Evolutionary conservation across 2,329 filamentous ascomycete species (phyloP).

Genomic region (Daldinia sp.): DNA sequence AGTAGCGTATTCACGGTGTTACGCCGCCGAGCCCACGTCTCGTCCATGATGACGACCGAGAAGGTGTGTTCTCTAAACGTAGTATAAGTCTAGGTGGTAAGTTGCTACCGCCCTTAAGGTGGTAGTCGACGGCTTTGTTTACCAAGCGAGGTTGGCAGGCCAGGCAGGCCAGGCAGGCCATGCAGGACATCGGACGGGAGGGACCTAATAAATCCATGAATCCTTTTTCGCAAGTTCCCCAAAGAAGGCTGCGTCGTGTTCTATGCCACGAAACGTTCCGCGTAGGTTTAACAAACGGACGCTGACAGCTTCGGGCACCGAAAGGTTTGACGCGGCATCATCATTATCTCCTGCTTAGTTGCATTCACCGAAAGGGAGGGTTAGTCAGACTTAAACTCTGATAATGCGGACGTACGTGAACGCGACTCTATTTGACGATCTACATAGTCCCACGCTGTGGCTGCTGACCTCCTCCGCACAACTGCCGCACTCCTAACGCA

Average conservation of each 20-base stretch:
- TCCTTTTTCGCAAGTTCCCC: slow-evolving; percentile 16
- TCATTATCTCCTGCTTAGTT: slow-evolving; percentile 5
- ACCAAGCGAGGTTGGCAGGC: slow-evolving; percentile 13
- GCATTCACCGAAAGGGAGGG: slow-evolving; percentile 20
- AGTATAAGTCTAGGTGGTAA: slow-evolving; percentile 5
- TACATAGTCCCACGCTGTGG: slow-evolving; percentile 22
- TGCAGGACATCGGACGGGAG: slow-evolving; percentile 37
- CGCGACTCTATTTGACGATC: slow-evolving; percentile 16
- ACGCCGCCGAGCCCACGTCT: slow-evolving; percentile 28
- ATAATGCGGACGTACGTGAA: slow-evolving; percentile 30
- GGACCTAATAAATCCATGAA: slow-evolving; percentile 35
- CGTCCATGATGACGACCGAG: slow-evolving; percentile 37
- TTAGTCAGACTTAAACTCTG: slow-evolving; percentile 21
- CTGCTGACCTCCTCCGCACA: slow-evolving; percentile 6
- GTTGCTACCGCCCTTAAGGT: slow-evolving; percentile 20
- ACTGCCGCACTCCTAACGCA: not conserved
- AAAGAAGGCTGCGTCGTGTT: slow-evolving; percentile 11
- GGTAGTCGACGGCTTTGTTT: slow-evolving; percentile 27
- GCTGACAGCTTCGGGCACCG: slow-evolving; percentile 20
- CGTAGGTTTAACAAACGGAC: slow-evolving; percentile 26
- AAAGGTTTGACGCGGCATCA: slow-evolving; percentile 29
- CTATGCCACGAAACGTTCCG: slow-evolving; percentile 21
- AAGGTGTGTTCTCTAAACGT: slow-evolving; percentile 7
- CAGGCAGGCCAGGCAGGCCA: slow-evolving; percentile 6
- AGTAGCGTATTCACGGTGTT: slow-evolving; percentile 48